Evolutionary conservation across 208 protist genomes (phyloP).

Genomic region (Plasmodiophora brassicae): DNA sequence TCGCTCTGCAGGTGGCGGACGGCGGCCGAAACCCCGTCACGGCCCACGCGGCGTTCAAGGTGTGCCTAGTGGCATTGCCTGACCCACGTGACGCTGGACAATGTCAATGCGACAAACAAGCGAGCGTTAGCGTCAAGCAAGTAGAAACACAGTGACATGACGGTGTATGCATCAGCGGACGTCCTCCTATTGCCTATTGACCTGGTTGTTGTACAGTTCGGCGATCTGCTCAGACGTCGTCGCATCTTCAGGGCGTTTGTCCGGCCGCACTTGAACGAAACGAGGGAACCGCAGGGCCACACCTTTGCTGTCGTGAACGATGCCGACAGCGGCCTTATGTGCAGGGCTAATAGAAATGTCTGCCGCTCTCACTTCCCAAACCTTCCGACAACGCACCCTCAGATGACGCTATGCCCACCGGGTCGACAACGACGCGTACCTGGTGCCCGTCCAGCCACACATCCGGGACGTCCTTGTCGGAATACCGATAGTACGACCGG

Average conservation of each 20-base stretch:
- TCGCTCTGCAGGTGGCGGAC: too few relatives aligned
- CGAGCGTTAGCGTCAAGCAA: too few relatives aligned
- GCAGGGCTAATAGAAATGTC: slow-evolving; percentile 94
- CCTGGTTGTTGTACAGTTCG: slow-evolving; percentile 54
- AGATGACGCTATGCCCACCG: slow-evolving; percentile 38
- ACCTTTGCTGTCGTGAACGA: slow-evolving; percentile 73
- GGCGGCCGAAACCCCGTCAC: too few relatives aligned
- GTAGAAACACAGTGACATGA: too few relatives aligned
- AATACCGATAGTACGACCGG: neutral
- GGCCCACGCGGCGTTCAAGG: too few relatives aligned
- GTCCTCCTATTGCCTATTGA: slow-evolving; percentile 31
- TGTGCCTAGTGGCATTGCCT: too few relatives aligned
- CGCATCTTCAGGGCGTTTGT: slow-evolving; percentile 87
- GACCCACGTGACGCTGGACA: too few relatives aligned
- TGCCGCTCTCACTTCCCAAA: slow-evolving; percentile 97
- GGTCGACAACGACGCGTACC: slow-evolving; percentile 14
- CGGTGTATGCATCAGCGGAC: too few relatives aligned
- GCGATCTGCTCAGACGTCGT: slow-evolving; percentile 76
- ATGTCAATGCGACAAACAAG: too few relatives aligned
- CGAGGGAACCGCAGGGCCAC: slow-evolving; percentile 96
- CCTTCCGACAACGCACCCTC: slow-evolving; percentile 52
- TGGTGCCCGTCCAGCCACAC: slow-evolving; percentile 87
- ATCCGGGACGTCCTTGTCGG: slow-evolving; percentile 59
- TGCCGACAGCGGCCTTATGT: slow-evolving; percentile 82
- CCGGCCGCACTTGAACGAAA: slow-evolving; percentile 92